These are phyloP conservation scores for Pelargonium cotyledonis DNA, from an alignment of 441 rosid species.

Conservation along the genomic window DNA sequence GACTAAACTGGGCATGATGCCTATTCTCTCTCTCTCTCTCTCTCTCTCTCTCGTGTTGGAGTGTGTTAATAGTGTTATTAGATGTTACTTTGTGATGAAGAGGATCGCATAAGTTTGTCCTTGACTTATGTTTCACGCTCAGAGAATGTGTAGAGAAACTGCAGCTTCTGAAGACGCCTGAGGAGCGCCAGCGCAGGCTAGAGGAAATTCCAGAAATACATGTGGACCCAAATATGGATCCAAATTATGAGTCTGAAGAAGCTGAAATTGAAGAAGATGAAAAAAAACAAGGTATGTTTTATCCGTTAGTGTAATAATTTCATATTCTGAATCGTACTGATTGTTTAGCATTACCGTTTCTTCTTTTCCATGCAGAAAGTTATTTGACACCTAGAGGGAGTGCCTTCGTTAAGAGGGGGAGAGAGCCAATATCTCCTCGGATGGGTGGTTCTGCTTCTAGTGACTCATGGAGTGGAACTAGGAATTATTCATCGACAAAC, in stretches of 20 bases:
- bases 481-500: conserved; percentile 42
- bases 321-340: conserved; percentile 11
- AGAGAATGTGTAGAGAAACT: conserved; percentile 96
- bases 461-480: conserved; percentile 61
- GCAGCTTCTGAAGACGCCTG: conserved; percentile 82
- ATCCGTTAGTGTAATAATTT: conserved; percentile 7
- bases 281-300: conserved; percentile 55
- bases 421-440: conserved; percentile 72
- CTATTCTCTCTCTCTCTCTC: not conserved
- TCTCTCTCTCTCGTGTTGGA: not conserved
- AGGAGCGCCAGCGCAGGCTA: conserved; percentile 85
- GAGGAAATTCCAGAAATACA: conserved; percentile 90
- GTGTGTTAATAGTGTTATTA: not conserved
- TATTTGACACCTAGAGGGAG: conserved; percentile 48
- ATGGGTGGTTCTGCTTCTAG: conserved; percentile 49
- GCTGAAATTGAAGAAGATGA: conserved; percentile 61
- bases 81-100: not conserved
- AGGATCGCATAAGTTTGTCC: conserved; percentile 24
- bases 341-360: conserved; percentile 17
- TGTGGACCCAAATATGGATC: conserved; percentile 95
- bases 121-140: conserved; percentile 63
- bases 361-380: conserved; percentile 42
- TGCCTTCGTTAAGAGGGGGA: conserved; percentile 57
- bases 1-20: not conserved
- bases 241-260: conserved; percentile 83